Percentiles rank a stretch among this genome's conserved stretches.
Evolutionary conservation across 1,284 basidiomycete species (phyloP).

Genomic region (Sparassis latifolia): DNA sequence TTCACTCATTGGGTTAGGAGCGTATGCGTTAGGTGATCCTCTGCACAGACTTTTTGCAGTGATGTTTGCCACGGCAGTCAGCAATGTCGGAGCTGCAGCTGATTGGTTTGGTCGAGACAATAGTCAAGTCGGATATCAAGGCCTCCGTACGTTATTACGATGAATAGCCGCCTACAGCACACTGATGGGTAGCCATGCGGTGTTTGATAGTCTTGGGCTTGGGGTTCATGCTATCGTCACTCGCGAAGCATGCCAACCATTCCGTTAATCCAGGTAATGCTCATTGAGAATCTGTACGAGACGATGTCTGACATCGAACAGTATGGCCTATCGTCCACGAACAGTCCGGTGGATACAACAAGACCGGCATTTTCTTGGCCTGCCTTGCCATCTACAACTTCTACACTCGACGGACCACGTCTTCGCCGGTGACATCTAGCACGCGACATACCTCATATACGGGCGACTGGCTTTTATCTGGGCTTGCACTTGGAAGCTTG

Average conservation of each 20-base stretch:
- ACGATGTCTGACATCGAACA: constrained; percentile 17
- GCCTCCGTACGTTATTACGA: constrained; percentile 41
- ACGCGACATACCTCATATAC: neutral
- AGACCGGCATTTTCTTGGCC: constrained; percentile 50
- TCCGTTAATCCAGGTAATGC: constrained; percentile 72
- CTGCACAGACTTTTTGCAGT: constrained; percentile 53
- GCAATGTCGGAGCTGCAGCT: constrained; percentile 46
- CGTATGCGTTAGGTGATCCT: constrained; percentile 52
- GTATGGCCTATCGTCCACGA: constrained; percentile 80
- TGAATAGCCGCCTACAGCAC: no score
- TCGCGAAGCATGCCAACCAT: constrained; percentile 77
- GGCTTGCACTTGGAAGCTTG: constrained; percentile 66
- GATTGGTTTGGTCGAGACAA: constrained; percentile 42
- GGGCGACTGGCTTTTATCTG: constrained; percentile 36
- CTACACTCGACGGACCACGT: constrained; percentile 9
- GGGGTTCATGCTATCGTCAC: constrained; percentile 63
- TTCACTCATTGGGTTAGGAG: constrained; percentile 55
- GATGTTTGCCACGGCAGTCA: constrained; percentile 43
- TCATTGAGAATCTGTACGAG: neutral
- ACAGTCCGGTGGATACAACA: constrained; percentile 69
- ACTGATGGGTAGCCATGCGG: neutral
- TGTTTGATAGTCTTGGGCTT: constrained; percentile 47
- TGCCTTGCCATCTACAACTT: constrained; percentile 38
- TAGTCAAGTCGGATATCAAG: constrained; percentile 39
- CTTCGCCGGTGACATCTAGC: neutral